A percentile compares a stretch with the other conserved stretches of the same genome.
Conservation (phyloP, 768 basidiomycete genomes). For the Termitomyces bulborhizus region DNA sequence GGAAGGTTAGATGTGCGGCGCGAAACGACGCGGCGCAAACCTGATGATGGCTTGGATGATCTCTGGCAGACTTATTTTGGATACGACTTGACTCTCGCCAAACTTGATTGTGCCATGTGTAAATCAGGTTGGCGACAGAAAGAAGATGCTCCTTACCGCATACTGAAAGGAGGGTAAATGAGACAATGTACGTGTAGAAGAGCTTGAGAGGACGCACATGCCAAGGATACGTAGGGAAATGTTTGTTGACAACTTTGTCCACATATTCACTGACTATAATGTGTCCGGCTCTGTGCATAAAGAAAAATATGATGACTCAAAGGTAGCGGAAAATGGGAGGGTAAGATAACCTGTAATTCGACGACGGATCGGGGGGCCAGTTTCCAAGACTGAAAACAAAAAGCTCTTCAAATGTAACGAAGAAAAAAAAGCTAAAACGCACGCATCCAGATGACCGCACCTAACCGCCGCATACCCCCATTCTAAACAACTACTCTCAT, state of each 20-base stretch:
- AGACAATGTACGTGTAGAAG: conserved; percentile 11
- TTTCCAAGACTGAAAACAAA: conserved; percentile 29
- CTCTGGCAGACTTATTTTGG: conserved; percentile 63
- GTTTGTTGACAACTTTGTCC: conserved; percentile 58
- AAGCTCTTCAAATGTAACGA: too few relatives aligned
- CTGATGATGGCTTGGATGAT: conserved; percentile 71
- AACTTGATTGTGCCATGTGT: conserved; percentile 40
- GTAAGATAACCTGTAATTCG: conserved; percentile 62
- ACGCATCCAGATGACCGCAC: conserved; percentile 68
- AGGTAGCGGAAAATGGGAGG: neutral
- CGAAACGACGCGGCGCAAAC: conserved; percentile 24
- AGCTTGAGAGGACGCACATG: conserved; percentile 40
- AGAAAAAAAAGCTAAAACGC: neutral
- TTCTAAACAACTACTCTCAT: conserved; percentile 61
- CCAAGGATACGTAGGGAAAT: conserved; percentile 63
- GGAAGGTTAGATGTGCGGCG: neutral
- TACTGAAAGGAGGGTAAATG: conserved; percentile 38
- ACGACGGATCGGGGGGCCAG: conserved; percentile 75
- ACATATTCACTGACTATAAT: conserved; percentile 67
- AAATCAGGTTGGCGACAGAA: neutral
- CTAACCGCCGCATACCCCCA: conserved; percentile 82
- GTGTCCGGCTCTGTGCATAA: conserved; percentile 51
- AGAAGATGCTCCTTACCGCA: conserved; percentile 40
- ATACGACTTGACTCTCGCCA: conserved; percentile 66
- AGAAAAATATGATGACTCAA: too few relatives aligned